Evolutionary conservation across 495 filamentous ascomycete genomes (phyloP).

Genomic region (Penicillium desertorum): DNA sequence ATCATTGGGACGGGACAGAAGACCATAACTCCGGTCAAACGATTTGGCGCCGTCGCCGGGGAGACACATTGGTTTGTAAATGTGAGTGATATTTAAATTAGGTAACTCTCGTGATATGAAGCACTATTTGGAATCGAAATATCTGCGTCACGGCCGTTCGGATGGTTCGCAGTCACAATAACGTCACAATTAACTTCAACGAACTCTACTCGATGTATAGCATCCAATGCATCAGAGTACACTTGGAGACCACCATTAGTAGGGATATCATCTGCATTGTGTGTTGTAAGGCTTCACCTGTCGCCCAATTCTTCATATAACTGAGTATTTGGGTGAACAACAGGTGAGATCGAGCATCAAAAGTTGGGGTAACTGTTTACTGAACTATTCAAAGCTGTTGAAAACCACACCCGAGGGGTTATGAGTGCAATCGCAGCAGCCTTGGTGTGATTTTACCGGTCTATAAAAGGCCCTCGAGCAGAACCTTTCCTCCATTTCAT

Average conservation of each 20-base stretch:
- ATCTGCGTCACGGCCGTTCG: background rate
- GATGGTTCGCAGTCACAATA: background rate
- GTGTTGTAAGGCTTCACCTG: too few species aligned
- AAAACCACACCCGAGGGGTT: background rate
- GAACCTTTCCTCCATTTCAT: background rate
- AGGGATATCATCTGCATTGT: background rate
- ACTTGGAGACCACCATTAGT: background rate
- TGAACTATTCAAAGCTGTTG: background rate
- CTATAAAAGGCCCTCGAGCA: slow-evolving; percentile 1
- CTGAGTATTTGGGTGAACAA: too few species aligned
- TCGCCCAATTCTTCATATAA: too few species aligned
- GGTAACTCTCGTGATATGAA: background rate
- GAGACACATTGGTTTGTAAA: background rate
- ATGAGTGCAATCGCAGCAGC: background rate
- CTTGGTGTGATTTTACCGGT: background rate
- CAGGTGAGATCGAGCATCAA: too few species aligned
- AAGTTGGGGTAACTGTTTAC: background rate
- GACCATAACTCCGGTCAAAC: slow-evolving; percentile 2
- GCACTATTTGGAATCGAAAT: background rate
- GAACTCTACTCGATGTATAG: background rate
- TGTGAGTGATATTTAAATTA: background rate
- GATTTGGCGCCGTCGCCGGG: background rate
- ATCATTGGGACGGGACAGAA: background rate
- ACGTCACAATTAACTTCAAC: background rate
- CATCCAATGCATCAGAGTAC: background rate